Evolutionary conservation across 257 asterid species (phyloP).

Genomic region (Oldenlandia corymbosa): DNA sequence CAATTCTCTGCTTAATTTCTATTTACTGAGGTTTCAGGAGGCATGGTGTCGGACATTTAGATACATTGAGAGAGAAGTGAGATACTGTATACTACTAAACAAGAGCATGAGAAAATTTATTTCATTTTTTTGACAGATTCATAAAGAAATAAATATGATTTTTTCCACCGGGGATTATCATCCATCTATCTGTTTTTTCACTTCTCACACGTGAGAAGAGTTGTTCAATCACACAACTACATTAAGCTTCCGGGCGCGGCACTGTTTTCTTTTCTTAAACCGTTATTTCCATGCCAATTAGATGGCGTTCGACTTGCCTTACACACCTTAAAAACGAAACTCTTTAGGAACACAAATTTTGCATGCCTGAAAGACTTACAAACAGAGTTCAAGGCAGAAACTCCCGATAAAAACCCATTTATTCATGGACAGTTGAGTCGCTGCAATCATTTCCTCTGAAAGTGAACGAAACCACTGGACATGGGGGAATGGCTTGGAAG

Average conservation of each 20-base stretch:
- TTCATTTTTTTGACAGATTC: not conserved
- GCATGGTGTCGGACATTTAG: not conserved
- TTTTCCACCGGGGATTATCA: too few relatives aligned
- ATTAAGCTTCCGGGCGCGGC: not conserved
- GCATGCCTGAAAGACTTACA: not conserved
- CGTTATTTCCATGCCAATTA: not conserved
- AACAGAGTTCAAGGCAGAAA: too few relatives aligned
- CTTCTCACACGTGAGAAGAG: too few relatives aligned
- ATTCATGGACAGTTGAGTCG: too few relatives aligned
- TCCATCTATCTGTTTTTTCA: too few relatives aligned
- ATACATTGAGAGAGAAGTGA: too few relatives aligned
- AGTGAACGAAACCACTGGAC: not conserved
- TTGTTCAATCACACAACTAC: too few relatives aligned
- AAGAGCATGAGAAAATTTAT: not conserved
- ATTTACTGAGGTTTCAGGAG: conserved; percentile 14
- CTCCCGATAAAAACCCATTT: too few relatives aligned
- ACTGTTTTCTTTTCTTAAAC: not conserved
- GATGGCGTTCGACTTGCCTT: not conserved
- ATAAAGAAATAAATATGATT: not conserved
- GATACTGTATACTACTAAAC: not conserved
- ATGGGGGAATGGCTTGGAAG: conserved; percentile 11
- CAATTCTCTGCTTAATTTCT: conserved; percentile 21
- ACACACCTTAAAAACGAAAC: not conserved
- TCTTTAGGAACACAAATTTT: not conserved
- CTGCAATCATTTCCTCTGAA: too few relatives aligned